Percentiles rank a stretch among this genome's conserved stretches.
phyloP scores from a whole-genome alignment of 1,284 basidiomycete genomes.

The Pascua guehoae region DNA sequence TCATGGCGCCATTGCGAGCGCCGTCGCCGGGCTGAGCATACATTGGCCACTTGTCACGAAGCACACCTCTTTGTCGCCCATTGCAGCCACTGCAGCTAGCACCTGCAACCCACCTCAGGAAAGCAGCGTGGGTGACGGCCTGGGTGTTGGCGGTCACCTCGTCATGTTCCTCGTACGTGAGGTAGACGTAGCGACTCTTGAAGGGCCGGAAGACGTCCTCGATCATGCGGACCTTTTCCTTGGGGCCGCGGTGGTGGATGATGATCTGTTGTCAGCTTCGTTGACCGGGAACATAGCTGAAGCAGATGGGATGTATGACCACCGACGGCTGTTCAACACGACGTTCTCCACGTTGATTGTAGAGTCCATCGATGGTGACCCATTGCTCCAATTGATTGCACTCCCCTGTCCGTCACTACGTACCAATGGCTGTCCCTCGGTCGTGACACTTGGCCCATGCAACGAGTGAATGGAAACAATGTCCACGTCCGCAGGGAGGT shows the following conservation, averaged over 20 bases:
- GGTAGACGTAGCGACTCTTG: slow-evolving; percentile 80
- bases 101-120: slow-evolving; percentile 66
- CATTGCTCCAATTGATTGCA: not conserved
- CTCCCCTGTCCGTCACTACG: slow-evolving; percentile 27
- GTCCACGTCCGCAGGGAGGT: slow-evolving; percentile 78
- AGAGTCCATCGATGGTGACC: too few relatives aligned
- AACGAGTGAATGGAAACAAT: slow-evolving; percentile 93
- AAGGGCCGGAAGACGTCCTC: slow-evolving; percentile 82
- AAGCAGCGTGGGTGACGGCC: slow-evolving; percentile 95
- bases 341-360: too few relatives aligned
- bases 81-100: not conserved
- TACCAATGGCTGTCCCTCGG: slow-evolving; percentile 88
- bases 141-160: slow-evolving; percentile 96
- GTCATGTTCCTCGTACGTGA: slow-evolving; percentile 95
- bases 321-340: too few relatives aligned
- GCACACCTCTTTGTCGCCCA: not conserved
- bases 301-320: not conserved
- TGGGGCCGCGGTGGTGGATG: slow-evolving; percentile 79
- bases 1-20: too few relatives aligned
- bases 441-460: slow-evolving; percentile 87
- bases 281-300: not conserved
- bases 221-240: slow-evolving; percentile 70
- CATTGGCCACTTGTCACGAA: too few relatives aligned
- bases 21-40: too few relatives aligned
- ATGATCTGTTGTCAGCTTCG: slow-evolving; percentile 60